A percentile compares a stretch with the other conserved stretches of the same genome.
phyloP scores from a whole-genome alignment of 2,329 filamentous ascomycete species.

The Septoria petroselini region DNA sequence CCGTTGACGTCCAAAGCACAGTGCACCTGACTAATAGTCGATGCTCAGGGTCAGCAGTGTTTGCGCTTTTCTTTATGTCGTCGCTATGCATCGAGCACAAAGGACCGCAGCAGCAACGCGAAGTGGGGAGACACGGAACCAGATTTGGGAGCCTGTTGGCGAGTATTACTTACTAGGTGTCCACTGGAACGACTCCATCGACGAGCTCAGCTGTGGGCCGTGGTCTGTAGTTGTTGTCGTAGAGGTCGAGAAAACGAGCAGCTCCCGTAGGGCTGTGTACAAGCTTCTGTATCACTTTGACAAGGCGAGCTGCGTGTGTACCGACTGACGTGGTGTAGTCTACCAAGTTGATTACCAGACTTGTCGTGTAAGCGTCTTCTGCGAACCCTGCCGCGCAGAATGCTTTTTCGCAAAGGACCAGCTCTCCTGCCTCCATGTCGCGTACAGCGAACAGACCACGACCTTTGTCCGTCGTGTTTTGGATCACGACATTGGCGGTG shows the following conservation, averaged over 20 bases:
- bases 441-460: conserved; percentile 45
- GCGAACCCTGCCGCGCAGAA: conserved; percentile 18
- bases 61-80: no score
- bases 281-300: conserved; percentile 23
- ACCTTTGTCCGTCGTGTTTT: conserved; percentile 36
- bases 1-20: conserved; percentile 23
- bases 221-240: conserved; percentile 20
- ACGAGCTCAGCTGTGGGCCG: conserved; percentile 2
- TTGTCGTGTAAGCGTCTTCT: conserved; percentile 7
- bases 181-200: conserved; percentile 23
- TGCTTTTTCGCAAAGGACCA: conserved; percentile 43
- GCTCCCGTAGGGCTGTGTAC: conserved; percentile 19
- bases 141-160: no score
- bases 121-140: no score
- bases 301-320: conserved; percentile 17
- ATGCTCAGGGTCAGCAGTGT: no score
- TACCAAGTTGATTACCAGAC: conserved; percentile 18
- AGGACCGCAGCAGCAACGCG: no score
- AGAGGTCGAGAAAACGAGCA: conserved; percentile 19
- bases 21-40: conserved; percentile 16
- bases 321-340: conserved; percentile 16
- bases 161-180: no score
- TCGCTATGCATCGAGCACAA: no score
- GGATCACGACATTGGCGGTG: conserved; percentile 17
- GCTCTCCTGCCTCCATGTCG: conserved; percentile 41